Evolutionary conservation across 2,329 filamentous ascomycete genomes (phyloP), one percentile per base, ranked within the genome.

Genomic region (Arthrobotrys musiformis): DNA sequence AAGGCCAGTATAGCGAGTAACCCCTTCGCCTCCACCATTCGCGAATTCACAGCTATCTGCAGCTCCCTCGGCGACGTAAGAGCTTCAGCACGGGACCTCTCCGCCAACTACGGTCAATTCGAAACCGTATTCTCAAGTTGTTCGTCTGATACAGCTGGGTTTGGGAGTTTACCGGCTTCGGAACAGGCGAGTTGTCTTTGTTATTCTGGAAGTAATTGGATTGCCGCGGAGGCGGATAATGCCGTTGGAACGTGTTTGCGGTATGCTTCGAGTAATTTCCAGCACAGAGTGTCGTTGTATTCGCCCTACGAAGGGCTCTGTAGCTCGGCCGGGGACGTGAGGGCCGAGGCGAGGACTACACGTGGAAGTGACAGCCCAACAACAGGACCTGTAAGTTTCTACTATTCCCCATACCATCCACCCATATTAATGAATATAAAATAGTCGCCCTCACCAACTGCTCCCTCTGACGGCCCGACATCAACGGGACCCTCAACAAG

Each of bases 161-260:
- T 72, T 28, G 8, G 4, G 11, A 9, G 11, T 9, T 35, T 72
- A 3, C 46, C 44, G 4, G 17, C 46, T 13, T 46, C 68, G 4
- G 48, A 58, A 13, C 58, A 72, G 19, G 68, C 68, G 8, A 63
- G 68, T 48, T 72, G 68, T 48, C 40, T 72, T 26, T 72, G 68
- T 17, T 72, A 72, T 28, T 63, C 56, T 7, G 56, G 68, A 2
- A 13, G 9, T 8, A 30, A 64, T 28, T 72, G 68, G 56, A 58
- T 72, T 15, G 46, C 35, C 13, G 24, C 56, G 35, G 68, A 63
- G 28, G 56, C 58, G 11, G 68, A 72, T 48, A 56, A 64, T 33
- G 68, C 68, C 7, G 58, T 64, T 7, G 58, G 15, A 8, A 72
- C 46, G 19, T 72, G 68, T 72, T 22, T 72, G 5, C 22, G 56